These are phyloP conservation scores for Globisporangium carolinianum DNA, from an alignment of 352 stramenopile species.

Conservation along the genomic window DNA sequence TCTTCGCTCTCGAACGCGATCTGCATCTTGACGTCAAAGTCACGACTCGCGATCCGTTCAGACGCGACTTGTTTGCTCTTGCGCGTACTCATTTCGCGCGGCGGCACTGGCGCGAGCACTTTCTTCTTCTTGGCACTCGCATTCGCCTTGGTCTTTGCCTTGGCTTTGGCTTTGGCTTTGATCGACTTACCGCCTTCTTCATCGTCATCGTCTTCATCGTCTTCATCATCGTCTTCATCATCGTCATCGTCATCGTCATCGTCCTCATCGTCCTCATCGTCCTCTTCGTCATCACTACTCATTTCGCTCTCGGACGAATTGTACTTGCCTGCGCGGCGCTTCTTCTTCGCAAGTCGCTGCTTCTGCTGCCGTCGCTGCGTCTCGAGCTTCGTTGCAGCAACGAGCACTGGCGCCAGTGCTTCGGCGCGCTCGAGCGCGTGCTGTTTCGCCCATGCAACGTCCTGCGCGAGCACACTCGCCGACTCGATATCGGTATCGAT, in stretches of 20 bases:
- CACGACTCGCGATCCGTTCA: conserved; percentile 49
- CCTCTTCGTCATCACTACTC: conserved; percentile 19
- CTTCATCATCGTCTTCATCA: neutral
- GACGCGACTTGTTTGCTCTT: conserved; percentile 52
- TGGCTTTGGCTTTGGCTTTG: too few species aligned
- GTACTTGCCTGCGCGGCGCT: conserved; percentile 13
- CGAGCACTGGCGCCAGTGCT: conserved; percentile 26
- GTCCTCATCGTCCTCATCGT: conserved; percentile 10
- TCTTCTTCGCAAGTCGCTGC: conserved; percentile 26
- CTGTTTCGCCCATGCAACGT: conserved; percentile 40
- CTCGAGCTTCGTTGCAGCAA: conserved; percentile 23
- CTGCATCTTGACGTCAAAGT: conserved; percentile 54
- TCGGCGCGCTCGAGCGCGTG: conserved; percentile 37
- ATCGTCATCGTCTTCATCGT: too few species aligned
- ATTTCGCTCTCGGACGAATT: conserved; percentile 17
- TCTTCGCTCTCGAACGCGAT: conserved; percentile 39
- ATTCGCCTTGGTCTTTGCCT: neutral
- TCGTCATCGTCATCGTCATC: conserved; percentile 9
- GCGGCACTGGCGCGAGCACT: conserved; percentile 4
- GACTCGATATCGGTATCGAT: conserved; percentile 8
- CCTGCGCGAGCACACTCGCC: conserved; percentile 25
- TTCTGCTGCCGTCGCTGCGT: conserved; percentile 29
- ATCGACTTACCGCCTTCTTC: neutral
- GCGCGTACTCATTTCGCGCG: conserved; percentile 36
- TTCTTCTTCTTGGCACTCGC: conserved; percentile 8